Evolutionary conservation across 805 yeast genomes (phyloP).

Genomic region (Hanseniaspora guilliermondii): DNA sequence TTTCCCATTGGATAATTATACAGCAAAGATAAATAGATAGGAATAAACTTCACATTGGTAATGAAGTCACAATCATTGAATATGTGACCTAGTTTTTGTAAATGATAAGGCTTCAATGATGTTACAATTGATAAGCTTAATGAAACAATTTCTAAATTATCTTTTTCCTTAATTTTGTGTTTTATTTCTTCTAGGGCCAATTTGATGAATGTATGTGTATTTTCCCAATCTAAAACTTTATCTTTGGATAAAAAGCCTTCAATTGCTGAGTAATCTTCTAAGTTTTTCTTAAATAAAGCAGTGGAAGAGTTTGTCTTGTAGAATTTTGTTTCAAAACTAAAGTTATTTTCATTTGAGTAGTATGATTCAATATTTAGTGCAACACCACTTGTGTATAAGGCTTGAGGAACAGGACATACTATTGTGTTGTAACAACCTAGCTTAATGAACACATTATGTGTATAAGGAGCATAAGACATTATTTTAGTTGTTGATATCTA

Average conservation of each 20-base stretch:
- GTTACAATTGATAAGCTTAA: background rate
- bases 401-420: background rate
- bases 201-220: background rate
- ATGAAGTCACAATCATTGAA: background rate
- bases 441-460: conserved; percentile 1
- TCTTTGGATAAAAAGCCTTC: conserved; percentile 2
- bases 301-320: background rate
- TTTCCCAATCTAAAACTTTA: background rate
- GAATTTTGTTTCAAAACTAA: background rate
- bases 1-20: conserved; percentile 13
- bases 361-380: conserved; percentile 8
- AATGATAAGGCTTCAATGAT: background rate
- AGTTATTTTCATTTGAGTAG: conserved; percentile 10
- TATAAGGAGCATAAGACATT: conserved; percentile 5
- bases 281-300: background rate
- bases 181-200: background rate
- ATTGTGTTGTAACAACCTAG: conserved; percentile 9
- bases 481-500: background rate
- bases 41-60: conserved; percentile 1
- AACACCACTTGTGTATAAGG: background rate
- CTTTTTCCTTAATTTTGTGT: background rate
- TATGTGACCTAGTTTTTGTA: background rate
- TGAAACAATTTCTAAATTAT: background rate
- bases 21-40: conserved; percentile 2
- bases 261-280: background rate